Evolutionary conservation across 208 protist species (phyloP).

Genomic region (Leishmania guyanensis): DNA sequence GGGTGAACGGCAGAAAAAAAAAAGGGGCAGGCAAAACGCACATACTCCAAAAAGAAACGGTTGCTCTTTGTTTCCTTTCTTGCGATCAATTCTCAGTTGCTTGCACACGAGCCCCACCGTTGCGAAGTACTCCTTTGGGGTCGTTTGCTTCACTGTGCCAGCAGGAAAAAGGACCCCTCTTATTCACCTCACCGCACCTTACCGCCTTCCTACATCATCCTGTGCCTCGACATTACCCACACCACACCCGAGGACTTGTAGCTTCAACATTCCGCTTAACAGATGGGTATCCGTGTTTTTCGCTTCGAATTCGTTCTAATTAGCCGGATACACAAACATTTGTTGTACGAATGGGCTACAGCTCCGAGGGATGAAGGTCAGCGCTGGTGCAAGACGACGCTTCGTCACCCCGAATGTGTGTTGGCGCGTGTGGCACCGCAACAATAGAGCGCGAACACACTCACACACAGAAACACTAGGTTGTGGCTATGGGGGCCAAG

Average conservation of each 20-base stretch:
- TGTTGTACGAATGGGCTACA: not conserved
- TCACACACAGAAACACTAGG: not conserved
- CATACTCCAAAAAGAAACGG: not conserved
- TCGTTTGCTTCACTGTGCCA: not conserved
- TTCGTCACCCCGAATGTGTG: not conserved
- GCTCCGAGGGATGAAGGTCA: not conserved
- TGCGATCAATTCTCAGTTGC: not conserved
- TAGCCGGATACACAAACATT: not conserved
- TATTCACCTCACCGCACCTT: not conserved
- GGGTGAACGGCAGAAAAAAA: slow-evolving; percentile 7
- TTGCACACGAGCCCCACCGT: not conserved
- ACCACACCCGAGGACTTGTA: not conserved
- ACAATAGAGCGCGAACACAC: not conserved
- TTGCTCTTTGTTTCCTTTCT: not conserved
- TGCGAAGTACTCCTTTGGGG: not conserved
- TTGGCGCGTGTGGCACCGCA: not conserved
- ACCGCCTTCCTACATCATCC: not conserved
- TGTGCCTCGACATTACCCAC: not conserved
- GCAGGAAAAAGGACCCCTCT: not conserved
- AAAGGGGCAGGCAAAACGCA: not conserved
- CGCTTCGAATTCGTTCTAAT: not conserved
- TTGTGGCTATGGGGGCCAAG: not conserved
- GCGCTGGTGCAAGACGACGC: not conserved
- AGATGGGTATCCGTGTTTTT: not conserved
- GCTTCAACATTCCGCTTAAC: not conserved